phyloP scores from a whole-genome alignment of 2,329 filamentous ascomycete genomes.

The Colletotrichum aenigma region DNA sequence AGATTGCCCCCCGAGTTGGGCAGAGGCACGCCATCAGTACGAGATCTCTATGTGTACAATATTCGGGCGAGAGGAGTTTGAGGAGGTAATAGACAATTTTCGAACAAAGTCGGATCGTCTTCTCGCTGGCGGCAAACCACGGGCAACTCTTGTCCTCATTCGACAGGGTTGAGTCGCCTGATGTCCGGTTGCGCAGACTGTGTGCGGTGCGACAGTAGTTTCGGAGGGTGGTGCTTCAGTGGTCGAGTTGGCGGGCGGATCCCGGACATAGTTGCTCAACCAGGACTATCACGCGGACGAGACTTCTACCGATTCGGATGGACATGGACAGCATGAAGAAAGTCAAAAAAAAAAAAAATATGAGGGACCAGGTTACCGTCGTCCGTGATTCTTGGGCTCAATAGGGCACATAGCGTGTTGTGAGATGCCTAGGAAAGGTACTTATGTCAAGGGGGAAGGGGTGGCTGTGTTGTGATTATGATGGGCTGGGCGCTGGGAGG shows the following conservation, averaged over 20 bases:
- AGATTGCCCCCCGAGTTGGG: background rate
- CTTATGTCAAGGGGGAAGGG: background rate
- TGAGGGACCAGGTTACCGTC: background rate
- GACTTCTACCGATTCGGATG: background rate
- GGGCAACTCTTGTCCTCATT: constrained; percentile 24
- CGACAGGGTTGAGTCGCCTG: constrained; percentile 30
- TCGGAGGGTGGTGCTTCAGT: constrained; percentile 22
- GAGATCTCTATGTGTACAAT: constrained; percentile 19
- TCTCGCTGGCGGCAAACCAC: background rate
- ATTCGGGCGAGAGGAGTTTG: constrained; percentile 10
- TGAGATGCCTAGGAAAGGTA: background rate
- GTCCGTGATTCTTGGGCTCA: background rate
- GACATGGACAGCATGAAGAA: background rate
- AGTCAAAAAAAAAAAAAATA: background rate
- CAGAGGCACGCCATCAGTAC: constrained; percentile 5
- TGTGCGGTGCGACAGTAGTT: constrained; percentile 30
- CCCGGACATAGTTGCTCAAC: background rate
- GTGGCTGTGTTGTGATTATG: constrained; percentile 3
- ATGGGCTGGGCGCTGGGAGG: background rate
- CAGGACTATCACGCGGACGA: background rate
- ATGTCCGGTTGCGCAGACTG: constrained; percentile 33
- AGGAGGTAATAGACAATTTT: constrained; percentile 12
- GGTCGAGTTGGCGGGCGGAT: constrained; percentile 3
- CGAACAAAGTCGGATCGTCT: background rate
- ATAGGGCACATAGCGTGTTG: background rate